A percentile compares a stretch with the other conserved stretches of the same genome.
Conservation (phyloP, 1,284 basidiomycete genomes). For the Ustilago nuda region DNA sequence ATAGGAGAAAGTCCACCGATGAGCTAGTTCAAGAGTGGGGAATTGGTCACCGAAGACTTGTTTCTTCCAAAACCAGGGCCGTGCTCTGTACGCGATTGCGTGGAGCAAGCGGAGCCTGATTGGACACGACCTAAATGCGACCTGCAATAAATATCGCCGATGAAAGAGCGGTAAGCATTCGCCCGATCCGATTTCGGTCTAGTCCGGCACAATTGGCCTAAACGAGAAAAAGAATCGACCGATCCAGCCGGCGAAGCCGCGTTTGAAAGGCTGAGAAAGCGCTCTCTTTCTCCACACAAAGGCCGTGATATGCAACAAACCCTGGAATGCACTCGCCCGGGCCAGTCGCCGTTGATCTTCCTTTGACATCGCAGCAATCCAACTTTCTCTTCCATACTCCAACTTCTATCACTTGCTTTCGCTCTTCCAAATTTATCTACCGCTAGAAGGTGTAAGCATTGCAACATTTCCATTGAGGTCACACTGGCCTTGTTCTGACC, state of each 20-base stretch:
- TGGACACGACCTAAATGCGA: slow-evolving; percentile 24
- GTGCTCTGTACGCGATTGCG: slow-evolving; percentile 2
- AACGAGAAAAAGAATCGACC: slow-evolving; percentile 14
- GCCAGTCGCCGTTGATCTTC: background rate
- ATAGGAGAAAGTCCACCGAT: background rate
- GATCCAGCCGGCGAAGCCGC: slow-evolving; percentile 38
- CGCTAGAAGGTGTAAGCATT: slow-evolving; percentile 1
- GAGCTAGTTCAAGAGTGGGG: background rate
- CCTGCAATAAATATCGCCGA: background rate
- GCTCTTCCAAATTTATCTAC: background rate
- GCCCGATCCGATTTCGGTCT: slow-evolving; percentile 25
- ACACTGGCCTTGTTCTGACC: background rate
- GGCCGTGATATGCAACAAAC: slow-evolving; percentile 1
- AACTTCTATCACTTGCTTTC: slow-evolving; percentile 8
- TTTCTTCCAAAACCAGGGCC: background rate
- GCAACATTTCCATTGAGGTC: background rate
- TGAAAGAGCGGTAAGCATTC: background rate
- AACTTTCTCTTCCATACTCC: slow-evolving; percentile 3
- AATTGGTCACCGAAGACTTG: slow-evolving; percentile 1
- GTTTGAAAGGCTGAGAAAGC: slow-evolving; percentile 28
- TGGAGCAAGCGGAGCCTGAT: slow-evolving; percentile 19
- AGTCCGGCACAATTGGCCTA: slow-evolving; percentile 38
- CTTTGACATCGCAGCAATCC: background rate
- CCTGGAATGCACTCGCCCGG: background rate
- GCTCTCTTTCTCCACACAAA: slow-evolving; percentile 37